These are phyloP conservation scores for Mortierella sp. DNA, from an alignment of 371 early-diverging fungal genomes.

Conservation along the genomic window DNA sequence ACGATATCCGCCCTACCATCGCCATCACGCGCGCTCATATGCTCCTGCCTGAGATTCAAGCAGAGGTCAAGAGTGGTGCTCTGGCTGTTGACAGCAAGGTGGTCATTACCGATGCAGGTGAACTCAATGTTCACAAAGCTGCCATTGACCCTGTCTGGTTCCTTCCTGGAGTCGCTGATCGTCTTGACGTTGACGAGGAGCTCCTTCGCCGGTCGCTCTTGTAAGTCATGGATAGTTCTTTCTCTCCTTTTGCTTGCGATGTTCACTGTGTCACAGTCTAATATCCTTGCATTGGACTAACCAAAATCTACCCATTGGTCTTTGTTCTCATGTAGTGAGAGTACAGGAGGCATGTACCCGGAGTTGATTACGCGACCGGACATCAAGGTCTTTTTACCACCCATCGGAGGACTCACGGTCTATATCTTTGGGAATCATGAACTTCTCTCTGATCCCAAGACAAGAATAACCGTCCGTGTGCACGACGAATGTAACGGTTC, in stretches of 20 bases:
- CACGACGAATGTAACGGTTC: slow-evolving; percentile 96
- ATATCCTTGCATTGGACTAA: too few relatives aligned
- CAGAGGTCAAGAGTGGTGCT: slow-evolving; percentile 72
- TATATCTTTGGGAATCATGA: slow-evolving; percentile 95
- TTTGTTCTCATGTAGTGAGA: slow-evolving; percentile 62
- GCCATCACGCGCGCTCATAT: slow-evolving; percentile 97
- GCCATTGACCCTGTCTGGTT: slow-evolving; percentile 98
- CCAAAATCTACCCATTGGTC: too few relatives aligned
- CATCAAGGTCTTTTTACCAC: slow-evolving; percentile 94
- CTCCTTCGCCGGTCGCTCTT: slow-evolving; percentile 89
- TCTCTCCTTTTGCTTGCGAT: too few relatives aligned
- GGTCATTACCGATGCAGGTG: slow-evolving; percentile 83
- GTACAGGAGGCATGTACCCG: slow-evolving; percentile 96
- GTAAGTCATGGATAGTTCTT: too few relatives aligned
- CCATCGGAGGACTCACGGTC: slow-evolving; percentile 94
- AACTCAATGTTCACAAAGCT: slow-evolving; percentile 92
- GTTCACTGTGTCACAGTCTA: too few relatives aligned
- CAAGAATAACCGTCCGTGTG: slow-evolving; percentile 89
- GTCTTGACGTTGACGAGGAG: slow-evolving; percentile 91
- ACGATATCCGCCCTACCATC: slow-evolving; percentile 94
- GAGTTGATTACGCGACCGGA: slow-evolving; percentile 96
- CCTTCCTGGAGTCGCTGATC: slow-evolving; percentile 92
- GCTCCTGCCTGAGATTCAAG: slow-evolving; percentile 93
- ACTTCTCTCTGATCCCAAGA: slow-evolving; percentile 83
- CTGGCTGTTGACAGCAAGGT: slow-evolving; percentile 87